Evolutionary conservation across 2,329 filamentous ascomycete genomes (phyloP).

Genomic region (Talaromyces sp.): DNA sequence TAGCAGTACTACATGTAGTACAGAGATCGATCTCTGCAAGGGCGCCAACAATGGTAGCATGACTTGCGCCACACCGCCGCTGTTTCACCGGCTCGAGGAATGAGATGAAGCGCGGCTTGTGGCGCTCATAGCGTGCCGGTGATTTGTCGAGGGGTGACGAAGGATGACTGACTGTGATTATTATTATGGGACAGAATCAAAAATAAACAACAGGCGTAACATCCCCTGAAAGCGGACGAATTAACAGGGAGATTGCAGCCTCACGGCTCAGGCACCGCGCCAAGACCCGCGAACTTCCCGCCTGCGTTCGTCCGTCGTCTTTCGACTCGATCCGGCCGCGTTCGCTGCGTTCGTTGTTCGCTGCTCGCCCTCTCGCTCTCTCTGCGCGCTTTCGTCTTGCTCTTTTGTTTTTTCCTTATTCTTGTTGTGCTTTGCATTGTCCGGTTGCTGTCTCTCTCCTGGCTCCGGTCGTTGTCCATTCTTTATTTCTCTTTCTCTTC

Average conservation of each 20-base stretch:
- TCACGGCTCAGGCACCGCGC: slow-evolving; percentile 5
- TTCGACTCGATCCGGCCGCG: background rate
- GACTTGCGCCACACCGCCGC: background rate
- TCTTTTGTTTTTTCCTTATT: background rate
- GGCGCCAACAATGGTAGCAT: background rate
- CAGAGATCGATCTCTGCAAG: no score
- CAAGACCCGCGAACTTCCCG: background rate
- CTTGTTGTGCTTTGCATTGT: background rate
- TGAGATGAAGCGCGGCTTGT: slow-evolving; percentile 5
- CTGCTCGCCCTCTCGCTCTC: background rate
- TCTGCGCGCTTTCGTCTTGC: background rate
- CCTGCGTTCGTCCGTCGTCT: background rate
- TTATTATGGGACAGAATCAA: background rate
- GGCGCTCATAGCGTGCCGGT: background rate
- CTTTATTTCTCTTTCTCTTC: slow-evolving; percentile 4
- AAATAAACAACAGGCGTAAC: background rate
- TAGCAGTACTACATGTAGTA: no score
- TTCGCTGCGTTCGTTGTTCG: background rate
- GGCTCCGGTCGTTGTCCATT: slow-evolving; percentile 5
- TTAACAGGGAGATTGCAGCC: background rate
- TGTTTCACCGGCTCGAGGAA: background rate
- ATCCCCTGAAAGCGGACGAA: no score
- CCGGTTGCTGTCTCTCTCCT: background rate
- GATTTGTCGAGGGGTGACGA: background rate
- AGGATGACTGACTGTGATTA: background rate